Percentiles rank a stretch among this genome's conserved stretches.
phyloP scores from a whole-genome alignment of 2,329 filamentous ascomycete genomes.

The Blastomyces emzantsi region DNA sequence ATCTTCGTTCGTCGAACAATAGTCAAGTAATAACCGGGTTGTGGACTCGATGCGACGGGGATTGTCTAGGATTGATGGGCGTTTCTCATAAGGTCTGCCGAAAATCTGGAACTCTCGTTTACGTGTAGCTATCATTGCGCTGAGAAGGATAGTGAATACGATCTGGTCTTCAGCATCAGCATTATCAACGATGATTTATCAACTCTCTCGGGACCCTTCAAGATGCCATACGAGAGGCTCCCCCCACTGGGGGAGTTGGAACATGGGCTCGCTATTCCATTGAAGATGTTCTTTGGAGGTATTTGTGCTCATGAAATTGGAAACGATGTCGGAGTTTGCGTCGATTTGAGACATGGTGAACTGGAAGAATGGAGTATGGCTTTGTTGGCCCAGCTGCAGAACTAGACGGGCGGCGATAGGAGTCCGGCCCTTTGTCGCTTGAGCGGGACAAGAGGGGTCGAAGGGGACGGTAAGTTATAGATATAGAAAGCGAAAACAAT shows the following conservation, averaged over 20 bases:
- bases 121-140: slow-evolving; percentile 42
- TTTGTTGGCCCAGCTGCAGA: background rate
- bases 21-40: slow-evolving; percentile 33
- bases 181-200: background rate
- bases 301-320: slow-evolving; percentile 3
- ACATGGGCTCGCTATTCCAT: slow-evolving; percentile 13
- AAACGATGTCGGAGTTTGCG: background rate
- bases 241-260: slow-evolving; percentile 11
- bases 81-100: slow-evolving; percentile 16
- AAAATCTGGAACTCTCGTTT: slow-evolving; percentile 39
- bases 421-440: background rate
- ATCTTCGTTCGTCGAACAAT: slow-evolving; percentile 30
- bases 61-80: slow-evolving; percentile 27
- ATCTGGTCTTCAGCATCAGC: slow-evolving; percentile 28
- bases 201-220: background rate
- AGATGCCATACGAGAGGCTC: slow-evolving; percentile 10
- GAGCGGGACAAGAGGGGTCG: background rate
- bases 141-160: slow-evolving; percentile 43
- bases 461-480: too few species aligned
- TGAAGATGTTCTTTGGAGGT: slow-evolving; percentile 1
- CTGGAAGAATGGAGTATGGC: background rate
- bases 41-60: slow-evolving; percentile 29
- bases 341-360: background rate
- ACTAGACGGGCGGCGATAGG: background rate
- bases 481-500: background rate